These are phyloP conservation scores for Aspergillus biplanus DNA, from an alignment of 495 filamentous ascomycete species.

Conservation along the genomic window DNA sequence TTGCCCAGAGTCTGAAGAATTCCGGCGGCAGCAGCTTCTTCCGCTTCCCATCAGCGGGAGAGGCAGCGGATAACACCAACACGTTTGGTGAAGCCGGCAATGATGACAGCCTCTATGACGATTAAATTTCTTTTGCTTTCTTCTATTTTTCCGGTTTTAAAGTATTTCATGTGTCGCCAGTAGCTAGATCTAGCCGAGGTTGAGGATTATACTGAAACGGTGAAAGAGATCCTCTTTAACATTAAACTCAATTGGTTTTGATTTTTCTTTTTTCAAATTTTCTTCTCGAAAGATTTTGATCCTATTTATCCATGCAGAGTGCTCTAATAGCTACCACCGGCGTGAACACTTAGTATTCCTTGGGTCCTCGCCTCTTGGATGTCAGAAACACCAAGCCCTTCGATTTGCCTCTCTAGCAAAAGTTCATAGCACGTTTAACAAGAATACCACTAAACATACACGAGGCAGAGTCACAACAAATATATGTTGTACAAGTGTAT, in stretches of 20 bases:
- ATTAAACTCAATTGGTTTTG: slow-evolving; percentile 19
- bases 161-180: slow-evolving; percentile 22
- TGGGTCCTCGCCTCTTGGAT: neutral
- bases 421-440: neutral
- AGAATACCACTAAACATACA: neutral
- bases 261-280: slow-evolving; percentile 8
- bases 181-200: slow-evolving; percentile 31
- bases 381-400: neutral
- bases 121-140: slow-evolving; percentile 43
- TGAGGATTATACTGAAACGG: slow-evolving; percentile 18
- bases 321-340: slow-evolving; percentile 14
- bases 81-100: slow-evolving; percentile 83
- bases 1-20: slow-evolving; percentile 98
- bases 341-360: neutral
- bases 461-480: neutral
- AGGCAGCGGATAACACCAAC: slow-evolving; percentile 57
- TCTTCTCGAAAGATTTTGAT: slow-evolving; percentile 3
- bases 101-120: slow-evolving; percentile 80
- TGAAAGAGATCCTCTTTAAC: slow-evolving; percentile 16
- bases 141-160: slow-evolving; percentile 27
- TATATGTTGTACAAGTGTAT: neutral
- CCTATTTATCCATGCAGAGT: slow-evolving; percentile 11
- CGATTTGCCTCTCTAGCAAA: neutral
- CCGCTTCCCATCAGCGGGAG: slow-evolving; percentile 84
- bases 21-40: slow-evolving; percentile 92